Percentiles rank a stretch among this genome's conserved stretches.
These are phyloP conservation scores for Linum tenue DNA, from an alignment of 345 rosid genomes.

Conservation along the genomic window DNA sequence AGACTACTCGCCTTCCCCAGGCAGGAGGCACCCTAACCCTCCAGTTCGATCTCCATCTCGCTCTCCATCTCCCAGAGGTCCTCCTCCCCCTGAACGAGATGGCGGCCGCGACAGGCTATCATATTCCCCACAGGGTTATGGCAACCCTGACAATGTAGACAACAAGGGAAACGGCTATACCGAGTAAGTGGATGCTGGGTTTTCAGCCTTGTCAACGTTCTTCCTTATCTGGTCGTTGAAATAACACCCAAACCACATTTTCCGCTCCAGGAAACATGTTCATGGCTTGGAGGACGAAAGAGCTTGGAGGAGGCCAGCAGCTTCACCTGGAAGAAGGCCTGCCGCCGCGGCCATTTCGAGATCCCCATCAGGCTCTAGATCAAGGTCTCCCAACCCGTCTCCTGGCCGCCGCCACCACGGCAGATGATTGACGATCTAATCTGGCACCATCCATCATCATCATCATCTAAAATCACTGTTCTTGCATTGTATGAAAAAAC, in stretches of 20 bases:
- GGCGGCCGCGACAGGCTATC: conserved; percentile 39
- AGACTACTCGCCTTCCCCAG: conserved; percentile 65
- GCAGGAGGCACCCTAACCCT: conserved; percentile 51
- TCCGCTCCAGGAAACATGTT: conserved; percentile 32
- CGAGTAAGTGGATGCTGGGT: conserved; percentile 35
- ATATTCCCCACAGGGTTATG: conserved; percentile 63
- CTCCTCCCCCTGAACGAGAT: conserved; percentile 56
- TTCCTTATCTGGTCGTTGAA: background rate
- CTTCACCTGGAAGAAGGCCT: conserved; percentile 35
- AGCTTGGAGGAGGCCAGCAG: conserved; percentile 26
- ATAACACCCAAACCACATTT: background rate
- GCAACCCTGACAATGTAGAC: conserved; percentile 22
- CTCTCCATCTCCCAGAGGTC: conserved; percentile 74
- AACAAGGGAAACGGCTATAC: conserved; percentile 39
- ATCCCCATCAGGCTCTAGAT: conserved; percentile 64
- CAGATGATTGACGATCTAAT: background rate
- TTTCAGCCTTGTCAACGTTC: too few relatives aligned
- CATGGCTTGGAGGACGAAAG: conserved; percentile 39
- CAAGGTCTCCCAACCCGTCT: conserved; percentile 61
- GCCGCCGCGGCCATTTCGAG: conserved; percentile 8
- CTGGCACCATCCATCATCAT: too few relatives aligned
- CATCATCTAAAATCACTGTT: too few relatives aligned
- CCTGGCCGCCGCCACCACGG: conserved; percentile 2
- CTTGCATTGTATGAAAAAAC: too few relatives aligned
- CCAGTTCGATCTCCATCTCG: too few relatives aligned